A percentile compares a stretch with the other conserved stretches of the same genome.
These are phyloP conservation scores for Penicillium turbatum DNA, from an alignment of 495 filamentous ascomycete species.

Conservation along the genomic window DNA sequence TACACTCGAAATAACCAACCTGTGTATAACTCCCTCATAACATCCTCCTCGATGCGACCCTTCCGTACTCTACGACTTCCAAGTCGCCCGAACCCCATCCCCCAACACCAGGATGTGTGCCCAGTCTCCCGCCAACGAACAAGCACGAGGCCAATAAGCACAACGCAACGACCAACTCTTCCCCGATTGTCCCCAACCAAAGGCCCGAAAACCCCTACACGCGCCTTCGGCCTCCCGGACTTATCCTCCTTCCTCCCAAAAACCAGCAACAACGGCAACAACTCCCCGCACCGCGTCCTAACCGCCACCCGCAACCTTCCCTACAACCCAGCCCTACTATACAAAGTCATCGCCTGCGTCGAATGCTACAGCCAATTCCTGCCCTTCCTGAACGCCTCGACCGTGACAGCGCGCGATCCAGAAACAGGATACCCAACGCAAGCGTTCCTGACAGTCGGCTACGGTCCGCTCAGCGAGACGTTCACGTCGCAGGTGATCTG, in stretches of 20 bases:
- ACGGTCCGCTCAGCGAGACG: constrained; percentile 72
- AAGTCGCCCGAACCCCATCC: constrained; percentile 10
- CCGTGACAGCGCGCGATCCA: constrained; percentile 60
- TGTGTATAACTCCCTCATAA: background rate
- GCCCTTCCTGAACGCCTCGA: constrained; percentile 72
- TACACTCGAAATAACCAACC: background rate
- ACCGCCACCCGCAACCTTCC: constrained; percentile 74
- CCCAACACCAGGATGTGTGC: background rate
- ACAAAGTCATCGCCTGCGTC: constrained; percentile 79
- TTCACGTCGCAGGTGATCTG: constrained; percentile 77
- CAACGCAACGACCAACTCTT: constrained; percentile 5
- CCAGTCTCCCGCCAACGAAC: background rate
- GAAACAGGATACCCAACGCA: constrained; percentile 59
- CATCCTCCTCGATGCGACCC: constrained; percentile 16
- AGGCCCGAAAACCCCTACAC: constrained; percentile 6
- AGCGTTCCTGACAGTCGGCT: constrained; percentile 80
- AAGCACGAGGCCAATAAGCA: constrained; percentile 14
- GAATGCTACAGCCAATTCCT: constrained; percentile 76
- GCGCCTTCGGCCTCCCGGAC: constrained; percentile 28
- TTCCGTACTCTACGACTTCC: constrained; percentile 10
- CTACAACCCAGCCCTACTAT: constrained; percentile 65
- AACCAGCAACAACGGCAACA: constrained; percentile 24
- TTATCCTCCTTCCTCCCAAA: constrained; percentile 36
- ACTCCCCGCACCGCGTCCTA: constrained; percentile 47
- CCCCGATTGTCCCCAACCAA: constrained; percentile 2